Conservation (phyloP, 2,329 filamentous ascomycete species). For the Trichoderma brevicompactum region DNA sequence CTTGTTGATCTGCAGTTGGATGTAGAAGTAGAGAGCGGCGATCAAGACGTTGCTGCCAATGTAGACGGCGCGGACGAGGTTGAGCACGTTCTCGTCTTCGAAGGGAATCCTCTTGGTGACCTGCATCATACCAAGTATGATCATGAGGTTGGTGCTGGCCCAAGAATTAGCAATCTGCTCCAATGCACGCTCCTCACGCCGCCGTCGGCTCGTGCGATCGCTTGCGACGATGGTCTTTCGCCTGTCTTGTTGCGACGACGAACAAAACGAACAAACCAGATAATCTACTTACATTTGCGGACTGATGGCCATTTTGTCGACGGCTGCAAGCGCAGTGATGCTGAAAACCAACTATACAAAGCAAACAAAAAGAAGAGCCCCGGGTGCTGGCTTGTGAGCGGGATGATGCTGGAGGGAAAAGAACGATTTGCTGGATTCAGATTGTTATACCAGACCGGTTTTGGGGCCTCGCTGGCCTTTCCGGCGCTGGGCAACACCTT, state of each 20-base stretch:
- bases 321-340: slow-evolving; percentile 14
- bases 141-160: slow-evolving; percentile 81
- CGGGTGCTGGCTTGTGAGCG: slow-evolving; percentile 3
- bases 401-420: not conserved
- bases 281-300: slow-evolving; percentile 63
- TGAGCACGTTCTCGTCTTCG: slow-evolving; percentile 72
- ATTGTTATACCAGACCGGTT: not conserved
- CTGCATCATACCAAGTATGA: slow-evolving; percentile 98
- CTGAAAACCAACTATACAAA: not conserved
- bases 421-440: not conserved
- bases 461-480: slow-evolving; percentile 33
- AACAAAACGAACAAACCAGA: not conserved
- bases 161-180: slow-evolving; percentile 33
- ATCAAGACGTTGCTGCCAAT: slow-evolving; percentile 77
- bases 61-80: slow-evolving; percentile 60
- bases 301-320: slow-evolving; percentile 63
- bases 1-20: slow-evolving; percentile 83
- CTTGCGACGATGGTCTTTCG: slow-evolving; percentile 2
- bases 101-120: slow-evolving; percentile 95
- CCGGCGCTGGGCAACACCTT: slow-evolving; percentile 31
- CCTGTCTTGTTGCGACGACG: not conserved
- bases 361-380: not conserved
- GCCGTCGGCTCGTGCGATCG: slow-evolving; percentile 7
- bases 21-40: slow-evolving; percentile 80
- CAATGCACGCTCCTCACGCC: slow-evolving; percentile 10